Evolutionary conservation across 768 basidiomycete species (phyloP).

Genomic region (Tricholoma sp.): DNA sequence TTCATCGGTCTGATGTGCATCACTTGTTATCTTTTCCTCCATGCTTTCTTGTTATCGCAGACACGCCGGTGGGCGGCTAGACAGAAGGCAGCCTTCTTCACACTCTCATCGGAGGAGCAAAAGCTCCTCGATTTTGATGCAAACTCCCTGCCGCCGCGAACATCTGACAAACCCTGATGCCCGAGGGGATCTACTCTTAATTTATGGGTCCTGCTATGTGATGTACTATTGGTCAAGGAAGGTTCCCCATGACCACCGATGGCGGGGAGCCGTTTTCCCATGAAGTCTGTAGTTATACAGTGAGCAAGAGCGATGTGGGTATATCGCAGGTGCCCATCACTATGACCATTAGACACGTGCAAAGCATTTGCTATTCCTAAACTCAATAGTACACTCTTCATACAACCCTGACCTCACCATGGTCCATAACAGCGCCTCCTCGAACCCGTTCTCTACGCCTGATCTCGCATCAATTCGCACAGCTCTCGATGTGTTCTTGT

Average conservation of each 20-base stretch:
- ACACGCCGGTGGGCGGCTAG: conserved; percentile 52
- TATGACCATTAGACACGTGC: not conserved
- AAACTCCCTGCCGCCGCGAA: not conserved
- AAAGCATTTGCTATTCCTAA: not conserved
- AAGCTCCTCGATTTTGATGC: conserved; percentile 22
- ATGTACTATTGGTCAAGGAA: not conserved
- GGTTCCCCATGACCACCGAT: not conserved
- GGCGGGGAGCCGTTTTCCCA: not conserved
- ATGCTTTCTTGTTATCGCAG: conserved; percentile 23
- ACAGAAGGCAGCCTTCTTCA: conserved; percentile 48
- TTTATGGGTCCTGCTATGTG: not conserved
- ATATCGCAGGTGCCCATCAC: not conserved
- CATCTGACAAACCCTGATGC: not conserved
- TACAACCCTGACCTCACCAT: not conserved
- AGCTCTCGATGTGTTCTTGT: conserved; percentile 27
- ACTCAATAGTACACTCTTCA: not conserved
- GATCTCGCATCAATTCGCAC: conserved; percentile 12
- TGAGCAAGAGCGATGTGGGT: not conserved
- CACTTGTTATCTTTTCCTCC: not conserved
- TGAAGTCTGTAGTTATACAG: not conserved
- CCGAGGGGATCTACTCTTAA: not conserved
- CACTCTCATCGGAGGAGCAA: conserved; percentile 55
- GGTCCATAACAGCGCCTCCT: conserved; percentile 16
- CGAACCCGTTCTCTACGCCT: conserved; percentile 27
- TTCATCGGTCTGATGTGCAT: not conserved